Evolutionary conservation across 106 monocot species (phyloP).

Genomic region (Triglochin maritima): DNA sequence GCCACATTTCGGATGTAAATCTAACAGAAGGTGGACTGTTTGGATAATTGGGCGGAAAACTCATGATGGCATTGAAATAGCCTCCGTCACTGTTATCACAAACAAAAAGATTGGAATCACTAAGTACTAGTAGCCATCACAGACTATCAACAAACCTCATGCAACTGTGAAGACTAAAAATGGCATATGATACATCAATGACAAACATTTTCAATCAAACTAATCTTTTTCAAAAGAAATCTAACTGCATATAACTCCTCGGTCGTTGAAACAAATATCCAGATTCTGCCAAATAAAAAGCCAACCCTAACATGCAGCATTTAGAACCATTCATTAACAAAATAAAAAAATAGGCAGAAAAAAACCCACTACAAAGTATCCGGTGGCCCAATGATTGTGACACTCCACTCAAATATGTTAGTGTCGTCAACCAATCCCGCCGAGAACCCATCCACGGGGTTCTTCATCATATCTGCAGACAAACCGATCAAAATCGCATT

Average conservation of each 20-base stretch:
- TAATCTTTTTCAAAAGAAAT: too few relatives aligned
- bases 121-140: too few relatives aligned
- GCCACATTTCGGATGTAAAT: conserved; percentile 53
- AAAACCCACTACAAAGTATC: conserved; percentile 22
- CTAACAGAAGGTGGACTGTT: conserved; percentile 39
- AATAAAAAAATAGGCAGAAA: not conserved
- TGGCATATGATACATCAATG: too few relatives aligned
- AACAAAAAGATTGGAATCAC: conserved; percentile 3
- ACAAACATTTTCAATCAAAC: too few relatives aligned
- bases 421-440: conserved; percentile 24
- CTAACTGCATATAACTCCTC: too few relatives aligned
- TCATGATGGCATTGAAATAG: conserved; percentile 46
- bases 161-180: too few relatives aligned
- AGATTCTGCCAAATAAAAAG: too few relatives aligned
- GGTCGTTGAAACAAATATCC: too few relatives aligned
- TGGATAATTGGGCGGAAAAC: conserved; percentile 38
- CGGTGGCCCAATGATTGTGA: conserved; percentile 32
- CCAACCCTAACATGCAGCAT: too few relatives aligned
- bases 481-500: not conserved
- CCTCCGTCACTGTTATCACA: conserved; percentile 35
- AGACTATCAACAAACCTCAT: too few relatives aligned
- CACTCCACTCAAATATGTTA: conserved; percentile 31
- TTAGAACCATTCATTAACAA: too few relatives aligned
- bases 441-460: conserved; percentile 33
- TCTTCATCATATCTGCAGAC: conserved; percentile 17